Conservation (phyloP, 2,329 filamentous ascomycete genomes). For the Drechslerella stenobrocha region DNA sequence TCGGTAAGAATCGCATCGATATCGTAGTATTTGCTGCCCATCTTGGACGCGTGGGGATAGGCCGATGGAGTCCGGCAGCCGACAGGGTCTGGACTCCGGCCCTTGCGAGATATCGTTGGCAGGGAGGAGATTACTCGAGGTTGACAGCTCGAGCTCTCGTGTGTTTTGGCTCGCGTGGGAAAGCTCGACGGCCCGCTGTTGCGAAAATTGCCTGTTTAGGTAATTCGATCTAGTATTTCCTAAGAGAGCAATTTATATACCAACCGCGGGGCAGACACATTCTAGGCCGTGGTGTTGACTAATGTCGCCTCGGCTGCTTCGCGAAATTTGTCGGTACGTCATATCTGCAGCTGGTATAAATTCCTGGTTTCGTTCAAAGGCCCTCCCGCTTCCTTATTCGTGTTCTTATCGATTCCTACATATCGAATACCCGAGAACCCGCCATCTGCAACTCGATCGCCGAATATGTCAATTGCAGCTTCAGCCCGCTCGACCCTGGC, state of each 20-base stretch:
- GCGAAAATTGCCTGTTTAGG: not conserved
- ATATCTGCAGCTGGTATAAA: too few species aligned
- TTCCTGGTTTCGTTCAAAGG: too few species aligned
- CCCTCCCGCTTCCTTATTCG: too few species aligned
- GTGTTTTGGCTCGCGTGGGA: conserved; percentile 6
- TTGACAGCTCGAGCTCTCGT: too few species aligned
- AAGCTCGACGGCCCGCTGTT: too few species aligned
- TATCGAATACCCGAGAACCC: not conserved
- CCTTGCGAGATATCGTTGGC: not conserved
- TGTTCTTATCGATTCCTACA: too few species aligned
- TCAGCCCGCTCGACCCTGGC: conserved; percentile 37
- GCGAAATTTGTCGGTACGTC: conserved; percentile 29
- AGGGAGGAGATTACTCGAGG: too few species aligned
- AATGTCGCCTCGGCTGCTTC: conserved; percentile 6
- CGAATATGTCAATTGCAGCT: conserved; percentile 37
- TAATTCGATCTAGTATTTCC: not conserved
- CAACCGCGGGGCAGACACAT: too few species aligned
- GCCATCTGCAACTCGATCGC: conserved; percentile 7
- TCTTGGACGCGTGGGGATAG: conserved; percentile 3
- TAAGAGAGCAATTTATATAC: conserved; percentile 8
- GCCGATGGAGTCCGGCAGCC: not conserved
- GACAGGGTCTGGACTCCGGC: too few species aligned
- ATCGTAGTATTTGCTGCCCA: conserved; percentile 73
- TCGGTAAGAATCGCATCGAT: conserved; percentile 83
- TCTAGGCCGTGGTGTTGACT: conserved; percentile 39